Base-by-base conservation (phyloP, 1,284 basidiomycete species). In the Trichosporon sp. region DNA sequence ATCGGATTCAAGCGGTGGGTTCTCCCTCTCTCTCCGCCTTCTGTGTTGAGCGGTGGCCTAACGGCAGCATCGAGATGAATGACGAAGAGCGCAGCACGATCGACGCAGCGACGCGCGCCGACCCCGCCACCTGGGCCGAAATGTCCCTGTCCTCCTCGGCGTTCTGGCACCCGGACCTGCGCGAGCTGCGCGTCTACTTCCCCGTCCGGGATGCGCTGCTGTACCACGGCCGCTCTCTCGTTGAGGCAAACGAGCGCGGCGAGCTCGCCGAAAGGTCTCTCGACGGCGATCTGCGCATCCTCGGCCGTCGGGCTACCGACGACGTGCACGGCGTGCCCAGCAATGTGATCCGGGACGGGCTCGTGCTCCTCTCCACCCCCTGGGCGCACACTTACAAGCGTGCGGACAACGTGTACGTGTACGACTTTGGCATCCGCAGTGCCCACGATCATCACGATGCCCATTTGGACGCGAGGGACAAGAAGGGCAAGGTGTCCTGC, bases 161-260 rank as follows among this genome's bases (percentile, higher is more conserved):
- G 4, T 66, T 51, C 46, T 54, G 21, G 21, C 26, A 66, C 32
- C 46, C 26, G 16, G 46, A 31, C 3, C 46, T 10, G 14, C 66
- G 32, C 26, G 66, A 51, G 66, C 21, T 67, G 48, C 66, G 66
- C 48, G 43, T 67, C 51, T 67, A 67, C 51, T 67, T 67, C 51
- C 66, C 66, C 19, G 51, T 67, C 8, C 48, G 66, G 1, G 66
- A 67, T 51, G 66, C 66, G 19, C 35, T 67, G n/a, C 48, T 67
- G 4, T 26, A 12, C 4, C 51, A 67, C 66, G 35, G 43, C 16
- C n/a, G 51, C n/a, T 12, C 35, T 8, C 35, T 67, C 37, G 66
- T 67, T 32, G 66, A 67, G 7, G 66, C 51, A 10, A 67, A 56
- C 66, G 48, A 67, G 35, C 31, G 21, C 1, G 66, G 66, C 11